These are phyloP conservation scores for Pseudocercospora macadamiae DNA, from an alignment of 2,329 filamentous ascomycete species.

Conservation along the genomic window DNA sequence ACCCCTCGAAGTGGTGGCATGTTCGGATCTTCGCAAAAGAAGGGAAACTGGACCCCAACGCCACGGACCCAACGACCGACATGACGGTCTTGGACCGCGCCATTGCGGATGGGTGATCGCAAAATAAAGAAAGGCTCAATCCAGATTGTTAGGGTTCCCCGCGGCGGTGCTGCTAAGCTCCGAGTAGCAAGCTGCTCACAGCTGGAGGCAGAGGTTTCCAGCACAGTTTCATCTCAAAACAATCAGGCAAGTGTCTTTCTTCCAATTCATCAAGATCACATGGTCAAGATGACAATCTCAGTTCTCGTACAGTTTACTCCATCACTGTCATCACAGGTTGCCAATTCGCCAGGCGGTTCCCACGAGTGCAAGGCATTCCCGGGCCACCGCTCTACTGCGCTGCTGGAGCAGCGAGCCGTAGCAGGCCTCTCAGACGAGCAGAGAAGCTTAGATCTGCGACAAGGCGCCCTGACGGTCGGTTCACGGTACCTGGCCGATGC, in stretches of 20 bases:
- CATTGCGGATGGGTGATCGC: no score
- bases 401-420: neutral
- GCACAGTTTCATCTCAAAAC: neutral
- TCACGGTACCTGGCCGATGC: conserved; percentile 18
- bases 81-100: no score
- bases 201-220: neutral
- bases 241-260: conserved; percentile 5
- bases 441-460: neutral
- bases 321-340: neutral
- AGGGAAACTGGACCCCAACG: conserved; percentile 26
- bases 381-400: neutral
- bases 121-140: no score
- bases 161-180: neutral
- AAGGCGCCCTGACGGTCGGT: conserved; percentile 7
- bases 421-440: neutral
- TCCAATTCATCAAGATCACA: neutral
- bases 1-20: conserved; percentile 35
- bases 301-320: neutral
- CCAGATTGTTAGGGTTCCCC: conserved; percentile 4
- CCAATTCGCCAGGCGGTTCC: neutral
- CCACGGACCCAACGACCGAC: conserved; percentile 23
- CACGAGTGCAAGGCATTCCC: conserved; percentile 2
- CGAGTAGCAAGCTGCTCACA: conserved; percentile 6
- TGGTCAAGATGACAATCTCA: neutral
- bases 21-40: conserved; percentile 19